These are phyloP conservation scores for Blumeria graminis DNA, from an alignment of 2,329 filamentous ascomycete species.

Conservation along the genomic window DNA sequence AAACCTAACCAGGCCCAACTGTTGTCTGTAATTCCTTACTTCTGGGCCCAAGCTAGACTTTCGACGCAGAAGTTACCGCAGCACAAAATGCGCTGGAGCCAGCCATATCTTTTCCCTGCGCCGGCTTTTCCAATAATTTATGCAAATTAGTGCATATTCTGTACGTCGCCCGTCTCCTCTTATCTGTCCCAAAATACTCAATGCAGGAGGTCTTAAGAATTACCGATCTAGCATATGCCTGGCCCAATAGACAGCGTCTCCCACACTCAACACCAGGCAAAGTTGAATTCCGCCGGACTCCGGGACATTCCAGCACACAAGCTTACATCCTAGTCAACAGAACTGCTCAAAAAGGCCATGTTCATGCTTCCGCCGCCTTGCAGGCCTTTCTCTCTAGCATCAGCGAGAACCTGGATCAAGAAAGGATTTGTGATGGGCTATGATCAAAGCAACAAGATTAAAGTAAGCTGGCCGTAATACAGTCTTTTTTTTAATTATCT, in stretches of 20 bases:
- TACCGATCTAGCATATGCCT: not conserved
- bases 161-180: too few relatives aligned
- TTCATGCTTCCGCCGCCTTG: not conserved
- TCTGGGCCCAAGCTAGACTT: not conserved
- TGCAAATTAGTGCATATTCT: too few relatives aligned
- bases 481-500: too few relatives aligned
- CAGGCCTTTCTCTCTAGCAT: not conserved
- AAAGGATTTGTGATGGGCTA: too few relatives aligned
- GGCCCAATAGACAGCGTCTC: not conserved
- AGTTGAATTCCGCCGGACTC: not conserved
- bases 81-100: too few relatives aligned
- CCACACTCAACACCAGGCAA: not conserved
- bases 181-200: too few relatives aligned
- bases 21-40: not conserved
- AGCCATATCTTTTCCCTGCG: too few relatives aligned
- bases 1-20: not conserved
- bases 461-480: too few relatives aligned
- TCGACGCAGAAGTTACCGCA: not conserved
- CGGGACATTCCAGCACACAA: not conserved
- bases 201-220: not conserved
- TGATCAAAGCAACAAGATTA: too few relatives aligned
- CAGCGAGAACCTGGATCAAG: not conserved
- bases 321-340: not conserved
- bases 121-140: too few relatives aligned
- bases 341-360: not conserved